A percentile compares a stretch with the other conserved stretches of the same genome.
phyloP scores from a whole-genome alignment of 345 rosid genomes.

The Moricandia arvensis region DNA sequence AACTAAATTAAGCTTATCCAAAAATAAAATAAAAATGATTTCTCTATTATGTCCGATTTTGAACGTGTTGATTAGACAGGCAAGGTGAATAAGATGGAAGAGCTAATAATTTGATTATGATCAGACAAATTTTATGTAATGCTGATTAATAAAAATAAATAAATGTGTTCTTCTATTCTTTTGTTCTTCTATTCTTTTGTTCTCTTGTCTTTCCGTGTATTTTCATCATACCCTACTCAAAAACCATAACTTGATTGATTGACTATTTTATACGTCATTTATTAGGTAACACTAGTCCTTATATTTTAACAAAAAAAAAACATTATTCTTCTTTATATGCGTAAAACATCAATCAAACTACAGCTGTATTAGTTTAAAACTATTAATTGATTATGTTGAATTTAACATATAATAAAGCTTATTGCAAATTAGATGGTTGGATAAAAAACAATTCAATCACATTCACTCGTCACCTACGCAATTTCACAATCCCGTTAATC shows the following conservation, averaged over 20 bases:
- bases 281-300: neutral
- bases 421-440: neutral
- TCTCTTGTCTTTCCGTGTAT: neutral
- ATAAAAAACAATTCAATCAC: neutral
- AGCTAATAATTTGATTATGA: constrained; percentile 16
- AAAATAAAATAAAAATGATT: neutral
- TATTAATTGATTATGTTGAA: neutral
- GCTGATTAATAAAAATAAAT: constrained; percentile 17
- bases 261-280: neutral
- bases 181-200: neutral
- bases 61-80: constrained; percentile 22
- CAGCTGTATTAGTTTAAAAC: no score
- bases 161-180: neutral
- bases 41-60: constrained; percentile 15
- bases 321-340: neutral
- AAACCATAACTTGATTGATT: neutral
- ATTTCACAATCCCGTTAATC: no score
- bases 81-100: constrained; percentile 21
- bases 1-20: constrained; percentile 35
- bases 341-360: no score
- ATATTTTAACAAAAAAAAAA: neutral
- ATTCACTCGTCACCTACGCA: neutral
- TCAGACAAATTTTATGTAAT: constrained; percentile 16
- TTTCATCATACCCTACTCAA: neutral
- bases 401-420: neutral